Percentiles rank a stretch among this genome's conserved stretches.
Conservation (phyloP, 1,284 basidiomycete species). For the Cutaneotrichosporon dermatis region DNA sequence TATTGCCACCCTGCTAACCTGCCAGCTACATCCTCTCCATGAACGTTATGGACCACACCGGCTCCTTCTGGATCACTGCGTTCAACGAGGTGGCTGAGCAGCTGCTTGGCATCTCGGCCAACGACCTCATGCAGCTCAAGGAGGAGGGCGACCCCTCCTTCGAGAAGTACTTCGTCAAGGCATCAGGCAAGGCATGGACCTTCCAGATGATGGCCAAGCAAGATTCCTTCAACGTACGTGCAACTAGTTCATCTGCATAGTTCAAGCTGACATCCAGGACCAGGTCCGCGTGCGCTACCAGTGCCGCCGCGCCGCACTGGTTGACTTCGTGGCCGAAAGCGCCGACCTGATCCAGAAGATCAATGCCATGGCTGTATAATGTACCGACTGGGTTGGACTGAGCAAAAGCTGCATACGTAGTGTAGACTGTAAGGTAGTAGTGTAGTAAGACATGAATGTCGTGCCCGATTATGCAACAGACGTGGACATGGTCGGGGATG, state of each 20-base stretch:
- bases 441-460: not conserved
- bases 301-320: constrained; percentile 61
- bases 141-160: constrained; percentile 65
- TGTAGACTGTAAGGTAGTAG: not conserved
- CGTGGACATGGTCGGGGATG: not conserved
- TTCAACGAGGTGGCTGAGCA: constrained; percentile 88
- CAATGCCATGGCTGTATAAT: constrained; percentile 33
- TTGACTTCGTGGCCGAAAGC: constrained; percentile 71
- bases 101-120: constrained; percentile 74
- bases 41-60: constrained; percentile 83
- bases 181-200: constrained; percentile 68
- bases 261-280: constrained; percentile 54
- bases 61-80: constrained; percentile 86
- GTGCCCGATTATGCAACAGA: not conserved
- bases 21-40: constrained; percentile 81
- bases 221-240: constrained; percentile 71
- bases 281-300: constrained; percentile 74
- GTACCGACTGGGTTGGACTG: not conserved
- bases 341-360: constrained; percentile 57
- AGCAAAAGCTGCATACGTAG: not conserved
- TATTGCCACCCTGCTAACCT: not conserved
- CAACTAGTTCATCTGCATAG: not conserved
- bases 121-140: constrained; percentile 70
- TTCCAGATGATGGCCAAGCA: constrained; percentile 84
- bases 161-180: constrained; percentile 61